phyloP scores from a whole-genome alignment of 2,329 filamentous ascomycete genomes.

The Coniochaeta prunicola region DNA sequence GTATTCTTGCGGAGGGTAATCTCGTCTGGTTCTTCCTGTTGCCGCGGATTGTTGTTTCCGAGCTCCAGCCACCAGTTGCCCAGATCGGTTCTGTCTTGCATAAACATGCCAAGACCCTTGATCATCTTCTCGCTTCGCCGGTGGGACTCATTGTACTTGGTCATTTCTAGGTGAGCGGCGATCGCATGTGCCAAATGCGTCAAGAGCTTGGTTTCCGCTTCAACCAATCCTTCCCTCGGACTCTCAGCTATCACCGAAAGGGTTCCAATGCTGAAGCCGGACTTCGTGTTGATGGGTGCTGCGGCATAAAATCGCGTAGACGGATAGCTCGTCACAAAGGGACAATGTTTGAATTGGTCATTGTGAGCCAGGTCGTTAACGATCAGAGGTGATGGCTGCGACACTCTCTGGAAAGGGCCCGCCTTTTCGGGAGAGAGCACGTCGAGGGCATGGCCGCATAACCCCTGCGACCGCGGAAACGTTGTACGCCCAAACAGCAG shows the following conservation, averaged over 20 bases:
- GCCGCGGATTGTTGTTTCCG: background rate
- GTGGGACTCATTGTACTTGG: slow-evolving; percentile 8
- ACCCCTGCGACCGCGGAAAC: slow-evolving; percentile 13
- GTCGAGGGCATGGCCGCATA: slow-evolving; percentile 7
- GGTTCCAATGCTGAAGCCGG: slow-evolving; percentile 49
- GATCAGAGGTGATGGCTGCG: slow-evolving; percentile 7
- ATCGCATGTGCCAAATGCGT: slow-evolving; percentile 8
- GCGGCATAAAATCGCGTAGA: slow-evolving; percentile 45
- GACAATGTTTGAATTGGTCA: slow-evolving; percentile 26
- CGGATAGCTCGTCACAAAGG: slow-evolving; percentile 24
- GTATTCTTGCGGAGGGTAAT: background rate
- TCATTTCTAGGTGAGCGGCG: slow-evolving; percentile 14
- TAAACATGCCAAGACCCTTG: slow-evolving; percentile 12
- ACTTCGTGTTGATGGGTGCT: slow-evolving; percentile 52
- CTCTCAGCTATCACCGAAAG: slow-evolving; percentile 52
- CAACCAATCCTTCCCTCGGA: slow-evolving; percentile 40
- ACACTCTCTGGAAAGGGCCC: background rate
- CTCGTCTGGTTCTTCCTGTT: background rate
- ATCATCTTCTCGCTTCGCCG: slow-evolving; percentile 14
- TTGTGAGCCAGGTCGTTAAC: slow-evolving; percentile 30
- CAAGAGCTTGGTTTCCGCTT: slow-evolving; percentile 6
- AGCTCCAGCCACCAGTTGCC: slow-evolving; percentile 2
- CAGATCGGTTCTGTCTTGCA: slow-evolving; percentile 26
- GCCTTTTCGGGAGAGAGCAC: background rate
- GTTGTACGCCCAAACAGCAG: slow-evolving; percentile 1